These are phyloP conservation scores for Colletotrichum sidae DNA, from an alignment of 2,329 filamentous ascomycete genomes.

Conservation along the genomic window DNA sequence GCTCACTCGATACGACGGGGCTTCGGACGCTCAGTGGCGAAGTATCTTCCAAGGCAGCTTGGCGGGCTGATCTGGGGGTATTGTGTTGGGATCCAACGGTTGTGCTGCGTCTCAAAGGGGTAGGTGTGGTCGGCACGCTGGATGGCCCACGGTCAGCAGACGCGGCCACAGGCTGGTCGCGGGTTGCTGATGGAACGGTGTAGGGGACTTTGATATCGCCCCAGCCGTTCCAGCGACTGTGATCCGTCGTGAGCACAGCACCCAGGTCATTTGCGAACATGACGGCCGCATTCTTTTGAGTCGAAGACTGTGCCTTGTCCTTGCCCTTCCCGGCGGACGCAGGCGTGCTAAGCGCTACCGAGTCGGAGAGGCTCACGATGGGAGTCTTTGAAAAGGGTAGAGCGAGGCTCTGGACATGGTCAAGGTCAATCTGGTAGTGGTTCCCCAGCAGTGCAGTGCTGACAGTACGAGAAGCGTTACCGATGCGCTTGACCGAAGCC, in stretches of 20 bases:
- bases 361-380: slow-evolving; percentile 62
- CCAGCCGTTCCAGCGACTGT: slow-evolving; percentile 78
- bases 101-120: slow-evolving; percentile 77
- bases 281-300: slow-evolving; percentile 62
- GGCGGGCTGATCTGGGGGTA: slow-evolving; percentile 53
- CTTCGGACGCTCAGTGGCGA: slow-evolving; percentile 63
- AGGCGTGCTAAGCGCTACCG: slow-evolving; percentile 62
- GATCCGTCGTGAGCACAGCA: slow-evolving; percentile 73
- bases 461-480: slow-evolving; percentile 73
- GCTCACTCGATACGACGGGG: slow-evolving; percentile 51
- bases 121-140: slow-evolving; percentile 76
- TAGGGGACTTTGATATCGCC: slow-evolving; percentile 84
- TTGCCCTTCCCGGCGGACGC: slow-evolving; percentile 77
- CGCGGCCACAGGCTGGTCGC: slow-evolving; percentile 19
- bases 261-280: slow-evolving; percentile 88
- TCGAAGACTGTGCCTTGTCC: slow-evolving; percentile 68
- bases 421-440: slow-evolving; percentile 84
- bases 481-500: slow-evolving; percentile 83
- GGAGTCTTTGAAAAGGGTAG: slow-evolving; percentile 83
- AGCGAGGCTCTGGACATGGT: slow-evolving; percentile 86
- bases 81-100: slow-evolving; percentile 62
- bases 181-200: slow-evolving; percentile 42
- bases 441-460: slow-evolving; percentile 81
- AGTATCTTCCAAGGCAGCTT: slow-evolving; percentile 49
- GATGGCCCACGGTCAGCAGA: slow-evolving; percentile 42